Base-by-base conservation (phyloP, 768 basidiomycete genomes). In the Pholiota microspora region DNA sequence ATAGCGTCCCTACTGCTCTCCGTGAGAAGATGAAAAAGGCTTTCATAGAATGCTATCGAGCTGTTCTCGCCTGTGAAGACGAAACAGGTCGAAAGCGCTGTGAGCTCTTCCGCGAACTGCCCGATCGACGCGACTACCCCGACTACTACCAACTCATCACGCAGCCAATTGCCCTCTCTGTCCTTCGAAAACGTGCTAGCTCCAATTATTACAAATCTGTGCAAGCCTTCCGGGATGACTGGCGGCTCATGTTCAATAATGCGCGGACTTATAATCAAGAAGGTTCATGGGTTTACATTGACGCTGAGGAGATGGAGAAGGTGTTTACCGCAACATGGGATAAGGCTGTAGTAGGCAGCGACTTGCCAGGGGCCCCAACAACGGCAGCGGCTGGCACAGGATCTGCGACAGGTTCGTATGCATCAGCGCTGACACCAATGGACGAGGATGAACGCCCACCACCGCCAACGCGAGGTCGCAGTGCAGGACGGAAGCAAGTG, bases 231-330 rank as follows among this genome's bases (percentile, higher is more conserved):
- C 77, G 81, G 54, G 82, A 84, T 44, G 93, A 96, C 69, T 93
- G 88, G 85, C 80, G 81, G 60, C 80, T 94, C 53, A 94, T 99
- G 89, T 98, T 95, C 71, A 80, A 84, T 69, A 98, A 98, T 64
- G 95, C 96, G 4, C 81, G 90, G 62, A 89, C 84, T 40, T 98
- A 93, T 77, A 98, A 98, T 68, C 87, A 89, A 69, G 93, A 96
- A 70, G 93, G 89, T 1, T 95, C 93, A 0, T 93, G 92, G 89
- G 94, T 97, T 32, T 96, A 94, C 70, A 78, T 89, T 56, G 93
- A 96, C 57, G 94, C 96, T 7, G 89, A 92, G 46, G 91, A 93
- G 74, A 92, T 95, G 89, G 89, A 96, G 72, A 90, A 89, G 66
- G 85, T 86, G 46, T 94, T 95, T 67, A 80, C 89, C 56, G 76